phyloP scores from a whole-genome alignment of 345 rosid species.

The Streptanthus diversifolius region DNA sequence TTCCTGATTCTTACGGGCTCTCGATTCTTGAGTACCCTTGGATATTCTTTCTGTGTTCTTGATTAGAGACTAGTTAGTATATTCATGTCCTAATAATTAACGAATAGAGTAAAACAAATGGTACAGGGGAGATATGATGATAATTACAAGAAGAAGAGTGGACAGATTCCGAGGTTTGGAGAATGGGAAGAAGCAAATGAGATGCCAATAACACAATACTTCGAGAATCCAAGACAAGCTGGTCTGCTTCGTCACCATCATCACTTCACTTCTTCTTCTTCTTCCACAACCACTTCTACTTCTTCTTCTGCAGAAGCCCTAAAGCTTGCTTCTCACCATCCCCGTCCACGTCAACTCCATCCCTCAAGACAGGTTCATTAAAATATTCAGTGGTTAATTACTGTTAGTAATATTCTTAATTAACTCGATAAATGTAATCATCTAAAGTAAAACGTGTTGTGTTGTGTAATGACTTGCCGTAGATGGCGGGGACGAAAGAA shows the following conservation, averaged over 20 bases:
- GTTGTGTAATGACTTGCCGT: constrained; percentile 21
- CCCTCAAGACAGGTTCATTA: constrained; percentile 24
- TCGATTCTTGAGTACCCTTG: neutral
- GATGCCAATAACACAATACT: constrained; percentile 89
- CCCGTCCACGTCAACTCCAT: constrained; percentile 29
- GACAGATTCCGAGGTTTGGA: constrained; percentile 89
- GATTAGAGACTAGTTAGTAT: neutral
- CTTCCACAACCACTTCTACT: constrained; percentile 18
- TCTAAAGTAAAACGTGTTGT: constrained; percentile 19
- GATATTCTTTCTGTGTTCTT: neutral
- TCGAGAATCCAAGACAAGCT: constrained; percentile 87
- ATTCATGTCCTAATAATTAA: neutral
- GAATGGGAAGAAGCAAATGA: constrained; percentile 85
- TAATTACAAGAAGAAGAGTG: constrained; percentile 51
- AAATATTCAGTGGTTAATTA: neutral
- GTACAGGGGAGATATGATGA: constrained; percentile 31
- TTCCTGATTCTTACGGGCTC: neutral
- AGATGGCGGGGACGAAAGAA: constrained; percentile 44
- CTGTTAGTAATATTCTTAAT: neutral
- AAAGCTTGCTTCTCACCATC: constrained; percentile 26
- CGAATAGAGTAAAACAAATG: neutral
- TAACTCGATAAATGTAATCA: neutral
- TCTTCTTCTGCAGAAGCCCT: constrained; percentile 35
- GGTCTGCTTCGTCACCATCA: constrained; percentile 52
- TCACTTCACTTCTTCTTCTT: constrained; percentile 20